These are phyloP conservation scores for Apiospora kogelbergensis DNA, from an alignment of 2,329 filamentous ascomycete genomes.

Conservation along the genomic window DNA sequence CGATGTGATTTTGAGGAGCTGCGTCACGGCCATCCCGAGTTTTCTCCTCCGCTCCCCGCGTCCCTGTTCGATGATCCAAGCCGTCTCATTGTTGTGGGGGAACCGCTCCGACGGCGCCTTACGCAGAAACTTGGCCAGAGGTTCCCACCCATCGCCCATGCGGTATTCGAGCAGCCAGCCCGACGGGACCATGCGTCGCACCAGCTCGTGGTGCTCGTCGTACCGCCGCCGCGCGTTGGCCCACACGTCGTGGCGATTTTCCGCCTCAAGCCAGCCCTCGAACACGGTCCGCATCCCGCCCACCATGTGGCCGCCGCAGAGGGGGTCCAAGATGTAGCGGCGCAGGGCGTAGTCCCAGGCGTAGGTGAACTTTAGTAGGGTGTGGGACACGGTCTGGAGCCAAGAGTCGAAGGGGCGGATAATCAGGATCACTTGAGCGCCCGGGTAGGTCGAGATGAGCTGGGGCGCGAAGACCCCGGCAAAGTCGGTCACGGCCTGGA, in stretches of 20 bases:
- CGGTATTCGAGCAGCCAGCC: constrained; percentile 15
- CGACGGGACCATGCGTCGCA: background rate
- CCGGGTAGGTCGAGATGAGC: constrained; percentile 39
- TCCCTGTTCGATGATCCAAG: background rate
- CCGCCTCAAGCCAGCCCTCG: background rate
- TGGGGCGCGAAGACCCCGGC: constrained; percentile 36
- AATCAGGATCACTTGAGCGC: constrained; percentile 40
- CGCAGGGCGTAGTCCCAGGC: background rate
- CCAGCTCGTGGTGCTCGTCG: background rate
- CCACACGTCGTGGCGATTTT: background rate
- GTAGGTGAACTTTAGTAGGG: background rate
- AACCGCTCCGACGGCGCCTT: constrained; percentile 10
- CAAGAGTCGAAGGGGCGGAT: constrained; percentile 26
- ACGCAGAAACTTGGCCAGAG: constrained; percentile 16
- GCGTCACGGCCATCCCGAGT: background rate
- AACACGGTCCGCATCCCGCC: background rate
- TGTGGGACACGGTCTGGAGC: constrained; percentile 19
- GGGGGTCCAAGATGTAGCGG: background rate
- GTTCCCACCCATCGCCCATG: constrained; percentile 17
- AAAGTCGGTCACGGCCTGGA: constrained; percentile 35
- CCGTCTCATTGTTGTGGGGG: background rate
- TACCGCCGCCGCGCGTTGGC: background rate
- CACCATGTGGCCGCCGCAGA: background rate
- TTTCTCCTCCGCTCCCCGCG: background rate
- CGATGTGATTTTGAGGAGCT: background rate